phyloP scores from a whole-genome alignment of 305 asterid genomes.

The Solanum hybrid region DNA sequence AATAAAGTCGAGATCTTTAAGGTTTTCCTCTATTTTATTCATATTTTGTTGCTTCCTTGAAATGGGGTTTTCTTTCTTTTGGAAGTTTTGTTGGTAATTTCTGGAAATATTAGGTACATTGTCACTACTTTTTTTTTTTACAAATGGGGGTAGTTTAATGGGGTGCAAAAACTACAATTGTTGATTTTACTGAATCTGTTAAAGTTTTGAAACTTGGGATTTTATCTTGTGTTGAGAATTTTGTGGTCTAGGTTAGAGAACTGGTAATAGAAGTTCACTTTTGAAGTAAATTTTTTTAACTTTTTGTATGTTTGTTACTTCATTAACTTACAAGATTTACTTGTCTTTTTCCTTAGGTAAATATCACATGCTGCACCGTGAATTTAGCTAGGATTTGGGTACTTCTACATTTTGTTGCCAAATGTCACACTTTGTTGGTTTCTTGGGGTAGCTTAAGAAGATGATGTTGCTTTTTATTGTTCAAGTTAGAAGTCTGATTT shows the following conservation, averaged over 20 bases:
- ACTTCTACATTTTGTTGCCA: conserved; percentile 20
- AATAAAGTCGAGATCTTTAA: conserved; percentile 16
- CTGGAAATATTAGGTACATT: not conserved
- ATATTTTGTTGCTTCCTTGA: conserved; percentile 15
- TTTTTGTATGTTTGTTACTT: conserved; percentile 12
- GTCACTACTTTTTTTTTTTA: not conserved
- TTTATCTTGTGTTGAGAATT: conserved; percentile 5
- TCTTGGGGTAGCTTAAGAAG: conserved; percentile 18
- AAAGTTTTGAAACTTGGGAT: conserved; percentile 7
- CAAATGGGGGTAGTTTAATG: not conserved
- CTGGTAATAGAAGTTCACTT: not conserved
- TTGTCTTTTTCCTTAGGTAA: conserved; percentile 24
- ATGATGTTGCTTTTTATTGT: conserved; percentile 17
- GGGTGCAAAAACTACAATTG: not conserved
- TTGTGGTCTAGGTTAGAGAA: conserved; percentile 14
- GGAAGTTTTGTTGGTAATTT: conserved; percentile 28
- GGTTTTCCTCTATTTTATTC: conserved; percentile 9
- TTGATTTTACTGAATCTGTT: conserved; percentile 1
- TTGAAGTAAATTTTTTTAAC: not conserved
- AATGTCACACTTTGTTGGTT: conserved; percentile 20
- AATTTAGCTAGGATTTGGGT: conserved; percentile 29
- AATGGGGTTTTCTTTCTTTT: conserved; percentile 23
- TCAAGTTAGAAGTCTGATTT: conserved; percentile 11
- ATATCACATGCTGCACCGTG: conserved; percentile 25
- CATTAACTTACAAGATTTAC: conserved; percentile 1